These are phyloP conservation scores for Spiraea crenata DNA, from an alignment of 331 rosid species.

Conservation along the genomic window DNA sequence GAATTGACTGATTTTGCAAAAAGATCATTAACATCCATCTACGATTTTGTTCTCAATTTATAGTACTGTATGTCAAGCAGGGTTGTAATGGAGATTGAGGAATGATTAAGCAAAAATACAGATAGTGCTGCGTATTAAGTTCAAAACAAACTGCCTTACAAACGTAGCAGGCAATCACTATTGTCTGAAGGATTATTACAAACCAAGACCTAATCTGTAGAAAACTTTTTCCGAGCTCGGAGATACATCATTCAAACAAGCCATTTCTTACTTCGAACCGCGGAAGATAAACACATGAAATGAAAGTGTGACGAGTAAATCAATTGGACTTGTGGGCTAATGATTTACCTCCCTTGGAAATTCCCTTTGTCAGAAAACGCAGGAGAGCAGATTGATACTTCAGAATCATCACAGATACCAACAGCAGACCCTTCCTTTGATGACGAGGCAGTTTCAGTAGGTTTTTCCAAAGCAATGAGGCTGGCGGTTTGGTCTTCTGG, in stretches of 20 bases:
- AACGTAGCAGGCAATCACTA: constrained; percentile 11
- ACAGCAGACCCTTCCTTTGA: constrained; percentile 19
- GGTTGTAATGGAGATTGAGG: not conserved
- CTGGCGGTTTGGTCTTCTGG: constrained; percentile 28
- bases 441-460: not conserved
- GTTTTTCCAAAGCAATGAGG: constrained; percentile 19
- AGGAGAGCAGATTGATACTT: constrained; percentile 23
- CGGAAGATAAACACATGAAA: not conserved
- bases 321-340: not conserved
- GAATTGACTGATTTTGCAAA: not conserved
- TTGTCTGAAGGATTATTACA: not conserved
- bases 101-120: not conserved
- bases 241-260: not conserved
- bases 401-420: constrained; percentile 27
- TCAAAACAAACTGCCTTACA: not conserved
- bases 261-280: not conserved
- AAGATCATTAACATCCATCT: too few species aligned
- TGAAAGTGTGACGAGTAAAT: not conserved
- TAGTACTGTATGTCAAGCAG: not conserved
- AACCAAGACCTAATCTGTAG: constrained; percentile 2
- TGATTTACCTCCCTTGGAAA: constrained; percentile 44
- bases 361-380: constrained; percentile 39
- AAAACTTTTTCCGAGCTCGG: constrained; percentile 2
- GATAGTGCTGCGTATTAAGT: not conserved
- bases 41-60: not conserved